Percentiles rank a stretch among this genome's conserved stretches.
These are phyloP conservation scores for Smithsoniella earleae DNA, from an alignment of 163 green algal genomes.

Conservation along the genomic window DNA sequence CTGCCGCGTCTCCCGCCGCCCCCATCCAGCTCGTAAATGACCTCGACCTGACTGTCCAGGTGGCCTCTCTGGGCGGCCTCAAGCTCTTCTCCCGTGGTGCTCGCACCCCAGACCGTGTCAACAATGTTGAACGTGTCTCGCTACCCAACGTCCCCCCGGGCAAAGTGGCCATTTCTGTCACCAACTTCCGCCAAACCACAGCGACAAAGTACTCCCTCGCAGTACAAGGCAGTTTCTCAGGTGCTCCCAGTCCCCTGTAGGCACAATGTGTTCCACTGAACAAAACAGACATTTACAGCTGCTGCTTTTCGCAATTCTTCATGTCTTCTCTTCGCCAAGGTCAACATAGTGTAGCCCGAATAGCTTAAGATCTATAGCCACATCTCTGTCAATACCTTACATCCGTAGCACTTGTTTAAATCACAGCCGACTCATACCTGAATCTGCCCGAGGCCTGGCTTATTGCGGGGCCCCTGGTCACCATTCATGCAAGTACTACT, in stretches of 20 bases:
- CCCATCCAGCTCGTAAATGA: slow-evolving; percentile 63
- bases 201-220: slow-evolving; percentile 63
- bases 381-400: too few species aligned
- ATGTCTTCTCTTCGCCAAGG: too few species aligned
- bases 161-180: slow-evolving; percentile 51
- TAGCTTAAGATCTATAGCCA: too few species aligned
- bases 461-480: too few species aligned
- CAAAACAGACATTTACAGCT: too few species aligned
- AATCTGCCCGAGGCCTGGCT: too few species aligned
- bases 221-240: slow-evolving; percentile 54
- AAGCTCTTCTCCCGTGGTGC: slow-evolving; percentile 57
- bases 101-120: slow-evolving; percentile 47
- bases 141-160: slow-evolving; percentile 43
- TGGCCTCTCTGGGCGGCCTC: slow-evolving; percentile 54
- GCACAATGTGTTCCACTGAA: too few species aligned
- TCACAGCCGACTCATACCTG: too few species aligned
- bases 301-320: slow-evolving; percentile 17
- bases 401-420: too few species aligned
- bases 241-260: slow-evolving; percentile 32
- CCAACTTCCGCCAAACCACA: slow-evolving; percentile 36
- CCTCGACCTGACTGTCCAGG: slow-evolving; percentile 65
- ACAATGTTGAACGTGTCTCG: slow-evolving; percentile 66
- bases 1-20: slow-evolving; percentile 33
- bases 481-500: too few species aligned
- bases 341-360: too few species aligned